Base-by-base conservation (phyloP, 495 filamentous ascomycete genomes). In the Cercophora newfieldiana region DNA sequence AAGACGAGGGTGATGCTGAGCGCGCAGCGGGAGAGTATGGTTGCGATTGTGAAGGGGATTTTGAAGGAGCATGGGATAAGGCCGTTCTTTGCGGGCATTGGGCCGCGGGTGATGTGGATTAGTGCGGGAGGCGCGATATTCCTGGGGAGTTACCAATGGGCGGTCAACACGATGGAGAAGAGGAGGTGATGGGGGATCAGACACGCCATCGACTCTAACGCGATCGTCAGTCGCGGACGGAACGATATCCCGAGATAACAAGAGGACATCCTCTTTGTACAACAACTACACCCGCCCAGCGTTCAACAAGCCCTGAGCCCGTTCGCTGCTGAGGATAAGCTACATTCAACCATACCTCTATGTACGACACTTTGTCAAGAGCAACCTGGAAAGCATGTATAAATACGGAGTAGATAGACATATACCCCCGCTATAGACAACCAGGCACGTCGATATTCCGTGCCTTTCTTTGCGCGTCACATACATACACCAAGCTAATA, bases 1-100 rank as follows among this genome's bases (percentile, higher is more conserved):
- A 99, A 99, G 84, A 99, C 95, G 66, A 82, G 95, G 64, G 87
- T 99, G 77, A 99, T 99, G 95, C 80, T 99, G 73, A 89, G 90
- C 26, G 78, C 81, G 72, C 73, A 83, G 75, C 83, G 84, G 55
- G 82, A 88, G 69, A 79, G 83, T 14, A 80, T 91, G 24, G 68
- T 77, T 50, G 77, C 78, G 22, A 81, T 97, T 63, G 78, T 94
- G 66, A 80, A 77, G 59, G 80, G 84, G 26, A 90, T 98, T 49
- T 79, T 91, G 68, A 80, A 78, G 53, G 88, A 91, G 68, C 82
- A 85, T 64, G 96, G 96, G 0, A 69, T 87, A 5, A 82, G 87
- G 58, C 91, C 90, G 19, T 93, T 97, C 74, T 96, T 96, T 78
- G 85, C 88, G 8, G 95, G 95, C 0, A 89, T 98, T 67, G 93